A percentile compares a stretch with the other conserved stretches of the same genome.
These are phyloP conservation scores for Hyaloscypha variabilis DNA, from an alignment of 495 filamentous ascomycete genomes.

Conservation along the genomic window DNA sequence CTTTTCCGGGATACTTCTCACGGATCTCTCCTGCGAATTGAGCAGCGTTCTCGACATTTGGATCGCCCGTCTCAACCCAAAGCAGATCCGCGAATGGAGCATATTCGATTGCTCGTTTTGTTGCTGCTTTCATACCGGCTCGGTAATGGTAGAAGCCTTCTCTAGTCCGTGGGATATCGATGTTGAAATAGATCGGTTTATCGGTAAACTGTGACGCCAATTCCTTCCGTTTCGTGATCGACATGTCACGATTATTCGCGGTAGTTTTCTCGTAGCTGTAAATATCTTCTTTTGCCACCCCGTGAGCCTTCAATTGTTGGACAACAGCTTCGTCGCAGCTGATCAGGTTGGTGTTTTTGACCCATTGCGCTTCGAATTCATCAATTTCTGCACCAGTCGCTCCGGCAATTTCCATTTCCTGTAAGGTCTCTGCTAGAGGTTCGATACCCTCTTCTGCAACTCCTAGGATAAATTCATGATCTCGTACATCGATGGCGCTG, in stretches of 20 bases:
- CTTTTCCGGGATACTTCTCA: constrained; percentile 68
- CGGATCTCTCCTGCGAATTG: constrained; percentile 78
- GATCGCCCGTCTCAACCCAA: constrained; percentile 95
- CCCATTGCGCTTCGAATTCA: constrained; percentile 83
- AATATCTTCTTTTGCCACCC: constrained; percentile 61
- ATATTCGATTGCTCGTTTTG: constrained; percentile 89
- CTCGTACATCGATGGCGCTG: constrained; percentile 87
- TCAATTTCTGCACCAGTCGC: constrained; percentile 81
- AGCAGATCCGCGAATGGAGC: constrained; percentile 92
- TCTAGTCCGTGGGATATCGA: constrained; percentile 90
- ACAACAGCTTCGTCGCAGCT: constrained; percentile 92
- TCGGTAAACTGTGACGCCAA: constrained; percentile 68
- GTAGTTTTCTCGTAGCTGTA: constrained; percentile 65
- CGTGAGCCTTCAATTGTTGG: constrained; percentile 67
- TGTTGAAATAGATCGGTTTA: constrained; percentile 75
- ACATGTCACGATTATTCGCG: constrained; percentile 66
- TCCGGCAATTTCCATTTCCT: constrained; percentile 82
- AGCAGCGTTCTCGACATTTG: constrained; percentile 73
- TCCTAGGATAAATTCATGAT: constrained; percentile 96
- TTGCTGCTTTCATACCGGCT: constrained; percentile 84
- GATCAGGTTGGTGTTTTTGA: constrained; percentile 81
- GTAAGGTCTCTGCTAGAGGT: constrained; percentile 86
- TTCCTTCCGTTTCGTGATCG: constrained; percentile 72
- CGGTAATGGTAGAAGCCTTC: constrained; percentile 97
- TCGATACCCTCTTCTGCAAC: constrained; percentile 69